Evolutionary conservation across 2,329 filamentous ascomycete genomes (phyloP).

Genomic region (Scortechinia acanthostroma): DNA sequence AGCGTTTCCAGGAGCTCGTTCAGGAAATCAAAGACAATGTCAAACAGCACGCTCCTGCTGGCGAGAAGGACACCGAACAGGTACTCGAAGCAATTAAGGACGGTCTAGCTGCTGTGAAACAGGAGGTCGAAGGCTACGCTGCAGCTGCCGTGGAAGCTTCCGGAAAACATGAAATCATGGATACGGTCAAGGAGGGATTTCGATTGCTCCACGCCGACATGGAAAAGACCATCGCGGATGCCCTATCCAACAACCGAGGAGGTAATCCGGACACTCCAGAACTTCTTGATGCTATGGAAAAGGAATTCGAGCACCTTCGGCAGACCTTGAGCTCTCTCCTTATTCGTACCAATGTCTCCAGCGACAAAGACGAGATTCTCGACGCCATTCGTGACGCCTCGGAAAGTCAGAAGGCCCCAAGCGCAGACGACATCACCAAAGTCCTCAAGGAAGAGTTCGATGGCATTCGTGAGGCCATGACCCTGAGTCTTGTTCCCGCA

Average conservation of each 20-base stretch:
- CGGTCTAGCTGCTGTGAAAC: conserved; percentile 47
- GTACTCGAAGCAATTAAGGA: conserved; percentile 58
- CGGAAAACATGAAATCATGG: conserved; percentile 56
- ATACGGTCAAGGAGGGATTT: conserved; percentile 12
- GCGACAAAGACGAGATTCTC: conserved; percentile 52
- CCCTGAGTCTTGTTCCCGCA: conserved; percentile 32
- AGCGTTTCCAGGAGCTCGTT: conserved; percentile 47
- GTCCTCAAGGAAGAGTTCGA: conserved; percentile 9
- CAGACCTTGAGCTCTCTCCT: conserved; percentile 41
- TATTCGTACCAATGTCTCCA: conserved; percentile 29
- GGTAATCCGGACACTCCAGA: conserved; percentile 27
- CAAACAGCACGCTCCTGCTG: conserved; percentile 52
- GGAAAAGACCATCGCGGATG: background rate
- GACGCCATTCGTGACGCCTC: conserved; percentile 34
- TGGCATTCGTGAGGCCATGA: conserved; percentile 46
- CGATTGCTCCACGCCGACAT: background rate
- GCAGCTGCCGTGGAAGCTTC: conserved; percentile 44
- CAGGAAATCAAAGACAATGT: conserved; percentile 56
- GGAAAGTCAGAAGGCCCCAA: conserved; percentile 21
- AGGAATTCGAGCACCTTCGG: conserved; percentile 57
- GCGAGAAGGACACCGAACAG: conserved; percentile 54
- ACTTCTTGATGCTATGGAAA: conserved; percentile 55
- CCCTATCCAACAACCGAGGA: background rate
- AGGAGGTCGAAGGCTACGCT: conserved; percentile 51
- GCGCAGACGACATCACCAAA: conserved; percentile 16